These are phyloP conservation scores for Mycena vulgaris DNA, from an alignment of 768 basidiomycete genomes.

Conservation along the genomic window DNA sequence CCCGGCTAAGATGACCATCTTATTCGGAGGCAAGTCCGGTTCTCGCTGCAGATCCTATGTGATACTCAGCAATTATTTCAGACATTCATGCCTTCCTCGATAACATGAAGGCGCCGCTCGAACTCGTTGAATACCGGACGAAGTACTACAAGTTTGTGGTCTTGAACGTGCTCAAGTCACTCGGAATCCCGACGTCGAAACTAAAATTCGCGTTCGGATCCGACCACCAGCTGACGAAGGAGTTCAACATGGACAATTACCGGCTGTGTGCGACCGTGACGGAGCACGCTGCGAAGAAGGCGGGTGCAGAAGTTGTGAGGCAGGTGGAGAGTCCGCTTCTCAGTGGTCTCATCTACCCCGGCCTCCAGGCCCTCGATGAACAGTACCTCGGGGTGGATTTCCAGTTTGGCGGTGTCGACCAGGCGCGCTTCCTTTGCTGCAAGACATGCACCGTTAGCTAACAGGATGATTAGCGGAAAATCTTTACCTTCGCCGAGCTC, in stretches of 20 bases:
- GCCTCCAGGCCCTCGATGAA: conserved; percentile 96
- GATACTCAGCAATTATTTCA: conserved; percentile 44
- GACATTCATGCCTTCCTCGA: conserved; percentile 98
- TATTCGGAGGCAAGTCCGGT: conserved; percentile 10
- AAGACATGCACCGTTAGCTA: too few relatives aligned
- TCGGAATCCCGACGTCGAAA: conserved; percentile 91
- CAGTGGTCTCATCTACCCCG: conserved; percentile 95
- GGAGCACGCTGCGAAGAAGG: conserved; percentile 98
- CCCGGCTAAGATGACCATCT: conserved; percentile 23
- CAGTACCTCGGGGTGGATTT: conserved; percentile 97
- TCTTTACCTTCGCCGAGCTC: conserved; percentile 97
- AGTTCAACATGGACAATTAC: conserved; percentile 98
- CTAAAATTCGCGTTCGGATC: conserved; percentile 91
- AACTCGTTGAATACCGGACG: conserved; percentile 89
- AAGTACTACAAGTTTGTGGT: conserved; percentile 92
- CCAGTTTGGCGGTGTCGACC: conserved; percentile 98
- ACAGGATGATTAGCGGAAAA: conserved; percentile 28
- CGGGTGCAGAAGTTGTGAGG: conserved; percentile 98
- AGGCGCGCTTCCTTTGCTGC: conserved; percentile 66
- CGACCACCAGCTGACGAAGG: conserved; percentile 90
- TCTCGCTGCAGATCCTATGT: not conserved
- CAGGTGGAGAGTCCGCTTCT: conserved; percentile 94
- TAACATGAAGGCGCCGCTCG: conserved; percentile 95
- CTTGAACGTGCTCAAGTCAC: conserved; percentile 85
- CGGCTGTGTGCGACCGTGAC: conserved; percentile 91